phyloP scores from a whole-genome alignment of 2,329 filamentous ascomycete genomes.

The Amauroascus niger region DNA sequence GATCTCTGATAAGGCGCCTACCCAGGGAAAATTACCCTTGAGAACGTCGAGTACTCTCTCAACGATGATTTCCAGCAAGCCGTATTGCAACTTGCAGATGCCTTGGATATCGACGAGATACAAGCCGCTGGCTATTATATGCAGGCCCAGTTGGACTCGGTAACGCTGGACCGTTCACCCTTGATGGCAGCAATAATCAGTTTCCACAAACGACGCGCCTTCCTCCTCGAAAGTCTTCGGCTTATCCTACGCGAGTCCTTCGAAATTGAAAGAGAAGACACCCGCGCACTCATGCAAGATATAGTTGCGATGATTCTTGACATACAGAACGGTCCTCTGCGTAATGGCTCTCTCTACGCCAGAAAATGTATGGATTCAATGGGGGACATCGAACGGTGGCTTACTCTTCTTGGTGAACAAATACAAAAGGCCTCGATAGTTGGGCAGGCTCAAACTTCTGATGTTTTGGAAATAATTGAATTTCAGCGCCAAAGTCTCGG shows the following conservation, averaged over 20 bases:
- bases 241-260: constrained; percentile 63
- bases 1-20: neutral
- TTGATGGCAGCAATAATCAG: constrained; percentile 72
- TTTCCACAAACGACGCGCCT: constrained; percentile 78
- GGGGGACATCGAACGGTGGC: constrained; percentile 64
- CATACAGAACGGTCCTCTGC: constrained; percentile 40
- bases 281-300: constrained; percentile 47
- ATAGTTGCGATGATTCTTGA: constrained; percentile 51
- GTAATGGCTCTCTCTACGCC: constrained; percentile 54
- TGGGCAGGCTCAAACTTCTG: constrained; percentile 53
- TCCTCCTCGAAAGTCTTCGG: constrained; percentile 72
- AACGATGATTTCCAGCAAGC: constrained; percentile 83
- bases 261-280: constrained; percentile 49
- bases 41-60: constrained; percentile 64
- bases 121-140: constrained; percentile 69
- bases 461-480: constrained; percentile 66
- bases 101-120: constrained; percentile 80
- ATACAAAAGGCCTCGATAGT: constrained; percentile 65
- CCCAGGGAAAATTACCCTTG: constrained; percentile 64
- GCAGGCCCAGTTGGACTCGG: constrained; percentile 59
- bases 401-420: constrained; percentile 66
- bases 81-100: constrained; percentile 71
- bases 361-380: constrained; percentile 67
- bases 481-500: constrained; percentile 71
- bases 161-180: constrained; percentile 59